Percentiles rank a stretch among this genome's conserved stretches.
Conservation (phyloP, 2,329 filamentous ascomycete genomes). For the Cadophora sp. region DNA sequence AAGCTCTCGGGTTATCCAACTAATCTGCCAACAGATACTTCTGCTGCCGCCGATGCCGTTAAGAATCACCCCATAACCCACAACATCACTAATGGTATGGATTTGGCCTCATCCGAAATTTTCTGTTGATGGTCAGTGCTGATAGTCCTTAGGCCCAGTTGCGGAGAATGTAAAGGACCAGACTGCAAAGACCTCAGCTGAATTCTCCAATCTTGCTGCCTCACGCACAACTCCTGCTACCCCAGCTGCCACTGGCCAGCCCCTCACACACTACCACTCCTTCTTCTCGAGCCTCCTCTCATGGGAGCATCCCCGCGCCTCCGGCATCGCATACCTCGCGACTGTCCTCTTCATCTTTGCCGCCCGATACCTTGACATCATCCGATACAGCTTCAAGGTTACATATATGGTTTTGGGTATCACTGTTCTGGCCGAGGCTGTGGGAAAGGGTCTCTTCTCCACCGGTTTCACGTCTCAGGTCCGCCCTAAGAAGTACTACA, state of each 20-base stretch:
- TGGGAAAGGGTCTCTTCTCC: slow-evolving; percentile 66
- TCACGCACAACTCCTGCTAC: slow-evolving; percentile 60
- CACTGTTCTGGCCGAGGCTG: slow-evolving; percentile 65
- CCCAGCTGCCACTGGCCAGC: slow-evolving; percentile 65
- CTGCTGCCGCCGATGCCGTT: slow-evolving; percentile 42
- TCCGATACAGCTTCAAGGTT: slow-evolving; percentile 70
- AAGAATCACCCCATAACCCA: slow-evolving; percentile 44
- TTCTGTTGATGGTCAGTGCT: slow-evolving; percentile 23
- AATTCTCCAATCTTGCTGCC: slow-evolving; percentile 64
- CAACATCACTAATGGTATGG: slow-evolving; percentile 42
- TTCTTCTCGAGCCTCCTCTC: slow-evolving; percentile 73
- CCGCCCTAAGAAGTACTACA: slow-evolving; percentile 72
- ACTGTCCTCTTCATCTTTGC: slow-evolving; percentile 66
- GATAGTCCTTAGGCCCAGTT: slow-evolving; percentile 56
- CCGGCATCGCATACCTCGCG: slow-evolving; percentile 67
- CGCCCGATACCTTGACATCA: slow-evolving; percentile 68
- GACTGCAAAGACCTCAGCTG: slow-evolving; percentile 58
- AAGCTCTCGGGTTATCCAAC: slow-evolving; percentile 27
- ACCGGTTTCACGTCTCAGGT: slow-evolving; percentile 69
- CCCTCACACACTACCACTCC: slow-evolving; percentile 73
- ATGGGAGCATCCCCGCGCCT: slow-evolving; percentile 72
- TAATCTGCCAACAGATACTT: slow-evolving; percentile 40
- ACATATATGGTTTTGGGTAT: slow-evolving; percentile 67
- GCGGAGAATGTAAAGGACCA: slow-evolving; percentile 65
- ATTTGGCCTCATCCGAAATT: slow-evolving; percentile 21